A percentile compares a stretch with the other conserved stretches of the same genome.
phyloP scores from a whole-genome alignment of 2,329 filamentous ascomycete genomes.

The Cordyceps cicadae region DNA sequence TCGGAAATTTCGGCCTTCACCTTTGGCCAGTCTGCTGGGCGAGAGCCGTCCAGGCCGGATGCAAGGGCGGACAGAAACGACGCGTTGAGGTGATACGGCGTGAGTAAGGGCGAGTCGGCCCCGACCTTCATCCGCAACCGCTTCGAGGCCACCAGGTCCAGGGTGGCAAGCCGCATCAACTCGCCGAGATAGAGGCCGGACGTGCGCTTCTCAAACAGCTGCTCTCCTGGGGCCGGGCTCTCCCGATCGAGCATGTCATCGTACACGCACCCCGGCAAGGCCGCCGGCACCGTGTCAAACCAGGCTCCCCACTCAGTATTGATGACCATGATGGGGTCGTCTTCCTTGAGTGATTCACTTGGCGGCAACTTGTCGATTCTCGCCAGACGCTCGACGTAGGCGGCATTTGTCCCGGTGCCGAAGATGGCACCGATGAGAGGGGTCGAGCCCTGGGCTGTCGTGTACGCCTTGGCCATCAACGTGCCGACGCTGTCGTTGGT shows the following conservation, averaged over 20 bases:
- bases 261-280: slow-evolving; percentile 62
- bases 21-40: neutral
- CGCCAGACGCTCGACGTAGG: slow-evolving; percentile 65
- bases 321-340: slow-evolving; percentile 62
- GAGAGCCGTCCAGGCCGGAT: neutral
- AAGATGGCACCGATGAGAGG: slow-evolving; percentile 72
- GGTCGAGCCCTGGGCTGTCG: slow-evolving; percentile 59
- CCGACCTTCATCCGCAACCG: slow-evolving; percentile 10
- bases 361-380: slow-evolving; percentile 50
- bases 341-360: neutral
- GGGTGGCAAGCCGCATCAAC: slow-evolving; percentile 57
- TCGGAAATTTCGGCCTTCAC: neutral
- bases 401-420: slow-evolving; percentile 73
- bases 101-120: slow-evolving; percentile 35
- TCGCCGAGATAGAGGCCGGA: slow-evolving; percentile 77
- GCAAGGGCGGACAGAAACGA: slow-evolving; percentile 51
- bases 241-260: slow-evolving; percentile 58
- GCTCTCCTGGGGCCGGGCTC: slow-evolving; percentile 64
- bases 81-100: slow-evolving; percentile 60
- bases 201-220: slow-evolving; percentile 79
- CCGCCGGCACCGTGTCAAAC: slow-evolving; percentile 63
- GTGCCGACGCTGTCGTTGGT: slow-evolving; percentile 78
- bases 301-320: slow-evolving; percentile 72
- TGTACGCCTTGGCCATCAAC: slow-evolving; percentile 70
- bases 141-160: slow-evolving; percentile 29